phyloP scores from a whole-genome alignment of 805 yeast genomes.

The Saccharomycopsis vini region DNA sequence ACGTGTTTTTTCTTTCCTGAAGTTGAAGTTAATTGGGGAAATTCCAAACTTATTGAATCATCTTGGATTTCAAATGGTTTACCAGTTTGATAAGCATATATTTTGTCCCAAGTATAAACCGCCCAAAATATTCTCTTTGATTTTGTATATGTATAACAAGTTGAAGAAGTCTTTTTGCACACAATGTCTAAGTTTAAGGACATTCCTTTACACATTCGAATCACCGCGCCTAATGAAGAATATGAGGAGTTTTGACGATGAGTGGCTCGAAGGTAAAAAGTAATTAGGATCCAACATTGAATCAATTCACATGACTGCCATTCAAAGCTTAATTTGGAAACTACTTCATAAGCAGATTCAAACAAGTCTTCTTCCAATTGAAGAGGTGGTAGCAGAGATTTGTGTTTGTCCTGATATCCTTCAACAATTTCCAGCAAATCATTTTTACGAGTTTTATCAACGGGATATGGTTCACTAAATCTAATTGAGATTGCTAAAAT shows the following conservation, averaged over 20 bases:
- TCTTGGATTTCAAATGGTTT: not conserved
- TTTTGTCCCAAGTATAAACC: constrained; percentile 44
- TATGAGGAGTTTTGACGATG: constrained; percentile 37
- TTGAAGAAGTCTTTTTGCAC: constrained; percentile 23
- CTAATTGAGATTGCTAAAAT: constrained; percentile 44
- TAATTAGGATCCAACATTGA: constrained; percentile 40
- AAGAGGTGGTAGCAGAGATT: not conserved
- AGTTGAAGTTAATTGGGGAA: not conserved
- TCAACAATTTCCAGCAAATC: too few species aligned
- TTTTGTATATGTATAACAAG: constrained; percentile 33
- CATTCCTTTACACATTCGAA: constrained; percentile 37
- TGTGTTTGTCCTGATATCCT: too few species aligned
- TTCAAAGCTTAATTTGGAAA: constrained; percentile 36
- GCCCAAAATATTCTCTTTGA: constrained; percentile 46
- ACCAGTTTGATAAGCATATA: constrained; percentile 27
- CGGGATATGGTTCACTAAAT: constrained; percentile 33
- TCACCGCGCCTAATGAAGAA: constrained; percentile 35
- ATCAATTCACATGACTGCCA: constrained; percentile 45
- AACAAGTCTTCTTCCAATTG: constrained; percentile 35
- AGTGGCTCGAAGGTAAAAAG: constrained; percentile 35
- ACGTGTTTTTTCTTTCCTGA: constrained; percentile 25
- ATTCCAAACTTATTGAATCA: not conserved
- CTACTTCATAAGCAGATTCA: constrained; percentile 31
- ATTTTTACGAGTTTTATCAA: constrained; percentile 5
- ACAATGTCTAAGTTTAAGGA: constrained; percentile 28